These are phyloP conservation scores for Didymella arachidicola DNA, from an alignment of 2,329 filamentous ascomycete genomes.

Conservation along the genomic window DNA sequence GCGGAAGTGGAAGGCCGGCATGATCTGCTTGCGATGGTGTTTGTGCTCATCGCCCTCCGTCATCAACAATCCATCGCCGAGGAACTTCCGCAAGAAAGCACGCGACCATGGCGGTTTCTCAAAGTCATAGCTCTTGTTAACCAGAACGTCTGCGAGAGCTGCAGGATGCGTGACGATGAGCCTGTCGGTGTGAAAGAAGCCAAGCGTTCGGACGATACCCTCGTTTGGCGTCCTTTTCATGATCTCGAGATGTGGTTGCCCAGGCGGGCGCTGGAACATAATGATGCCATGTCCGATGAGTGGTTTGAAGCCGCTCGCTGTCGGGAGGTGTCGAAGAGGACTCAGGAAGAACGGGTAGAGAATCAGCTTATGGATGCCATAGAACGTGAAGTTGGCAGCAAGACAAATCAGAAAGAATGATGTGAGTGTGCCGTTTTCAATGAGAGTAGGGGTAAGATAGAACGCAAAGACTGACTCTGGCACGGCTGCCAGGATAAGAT, in stretches of 20 bases:
- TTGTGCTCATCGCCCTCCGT: constrained; percentile 61
- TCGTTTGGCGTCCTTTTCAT: constrained; percentile 52
- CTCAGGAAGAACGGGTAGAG: constrained; percentile 52
- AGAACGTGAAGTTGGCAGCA: constrained; percentile 27
- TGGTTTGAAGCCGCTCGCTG: constrained; percentile 36
- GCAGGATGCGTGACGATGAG: constrained; percentile 51
- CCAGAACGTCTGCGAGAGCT: constrained; percentile 61
- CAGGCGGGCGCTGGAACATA: constrained; percentile 47
- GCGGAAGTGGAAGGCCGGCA: constrained; percentile 84
- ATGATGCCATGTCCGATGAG: constrained; percentile 50
- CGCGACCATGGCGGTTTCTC: constrained; percentile 58
- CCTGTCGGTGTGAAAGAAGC: constrained; percentile 50
- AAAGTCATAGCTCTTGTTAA: constrained; percentile 62
- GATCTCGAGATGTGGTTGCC: constrained; percentile 43
- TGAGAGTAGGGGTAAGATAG: constrained; percentile 32
- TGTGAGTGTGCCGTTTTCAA: constrained; percentile 24
- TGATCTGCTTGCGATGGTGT: constrained; percentile 72
- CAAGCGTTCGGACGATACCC: constrained; percentile 51
- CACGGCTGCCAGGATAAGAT: constrained; percentile 28
- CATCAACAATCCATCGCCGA: constrained; percentile 61
- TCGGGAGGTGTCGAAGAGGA: constrained; percentile 52
- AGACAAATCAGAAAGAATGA: constrained; percentile 29
- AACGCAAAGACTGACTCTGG: constrained; percentile 31
- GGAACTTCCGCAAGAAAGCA: constrained; percentile 57
- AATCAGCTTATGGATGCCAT: constrained; percentile 32